Evolutionary conservation across 2,329 filamentous ascomycete species (phyloP).

Genomic region (Calonectria leucothoes): DNA sequence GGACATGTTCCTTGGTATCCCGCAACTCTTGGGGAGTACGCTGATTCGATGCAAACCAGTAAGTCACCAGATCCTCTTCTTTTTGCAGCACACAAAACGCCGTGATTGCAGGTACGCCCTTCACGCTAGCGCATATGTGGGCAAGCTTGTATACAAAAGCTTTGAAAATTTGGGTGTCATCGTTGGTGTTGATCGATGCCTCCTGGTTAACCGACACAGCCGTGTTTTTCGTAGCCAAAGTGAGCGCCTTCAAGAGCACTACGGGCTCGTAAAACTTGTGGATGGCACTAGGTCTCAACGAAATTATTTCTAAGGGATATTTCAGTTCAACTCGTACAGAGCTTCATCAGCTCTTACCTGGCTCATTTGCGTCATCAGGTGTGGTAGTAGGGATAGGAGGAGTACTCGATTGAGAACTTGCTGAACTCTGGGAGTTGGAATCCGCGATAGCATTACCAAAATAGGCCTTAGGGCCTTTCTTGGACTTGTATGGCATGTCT

Average conservation of each 20-base stretch:
- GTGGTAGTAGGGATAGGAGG: background rate
- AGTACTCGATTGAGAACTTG: background rate
- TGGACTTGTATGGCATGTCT: background rate
- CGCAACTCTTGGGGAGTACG: slow-evolving; percentile 14
- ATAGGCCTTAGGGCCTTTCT: background rate
- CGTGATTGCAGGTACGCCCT: slow-evolving; percentile 31
- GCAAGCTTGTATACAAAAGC: slow-evolving; percentile 31
- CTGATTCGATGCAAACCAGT: slow-evolving; percentile 43
- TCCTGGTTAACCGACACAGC: background rate
- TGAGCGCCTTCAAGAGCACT: slow-evolving; percentile 21
- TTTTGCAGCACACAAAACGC: slow-evolving; percentile 36
- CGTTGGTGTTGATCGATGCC: slow-evolving; percentile 6
- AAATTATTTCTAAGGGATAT: background rate
- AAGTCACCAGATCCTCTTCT: slow-evolving; percentile 30
- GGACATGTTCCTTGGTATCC: slow-evolving; percentile 5
- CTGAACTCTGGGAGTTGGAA: too few species aligned
- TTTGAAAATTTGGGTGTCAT: slow-evolving; percentile 18
- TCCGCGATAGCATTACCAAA: background rate
- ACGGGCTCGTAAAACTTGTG: slow-evolving; percentile 28
- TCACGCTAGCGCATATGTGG: slow-evolving; percentile 23
- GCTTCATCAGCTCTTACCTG: background rate
- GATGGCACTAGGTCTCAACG: background rate
- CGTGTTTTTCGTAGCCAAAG: background rate
- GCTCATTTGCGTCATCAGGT: background rate
- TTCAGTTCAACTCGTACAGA: background rate